Evolutionary conservation across 345 rosid species (phyloP).

Genomic region (Dipteronia sinensis): DNA sequence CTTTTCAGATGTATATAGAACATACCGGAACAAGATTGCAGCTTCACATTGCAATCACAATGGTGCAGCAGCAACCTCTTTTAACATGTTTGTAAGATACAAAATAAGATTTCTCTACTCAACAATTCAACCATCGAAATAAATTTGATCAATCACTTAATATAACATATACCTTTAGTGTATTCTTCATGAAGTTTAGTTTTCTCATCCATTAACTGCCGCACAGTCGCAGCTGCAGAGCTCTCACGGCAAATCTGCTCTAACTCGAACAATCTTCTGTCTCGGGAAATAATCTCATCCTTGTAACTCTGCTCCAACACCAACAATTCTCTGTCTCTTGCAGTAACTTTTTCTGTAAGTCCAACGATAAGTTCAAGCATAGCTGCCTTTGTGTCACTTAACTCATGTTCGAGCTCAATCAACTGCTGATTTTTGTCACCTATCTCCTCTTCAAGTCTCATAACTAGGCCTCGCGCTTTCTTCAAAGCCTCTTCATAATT

Average conservation of each 20-base stretch:
- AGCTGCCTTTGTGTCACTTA: neutral
- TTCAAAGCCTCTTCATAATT: constrained; percentile 12
- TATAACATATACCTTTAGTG: constrained; percentile 11
- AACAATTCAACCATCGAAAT: neutral
- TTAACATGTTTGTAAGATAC: neutral
- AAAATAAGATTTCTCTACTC: neutral
- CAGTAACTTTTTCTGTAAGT: neutral
- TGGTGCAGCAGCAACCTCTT: neutral
- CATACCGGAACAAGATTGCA: neutral
- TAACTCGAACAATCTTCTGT: neutral
- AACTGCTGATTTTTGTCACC: constrained; percentile 22
- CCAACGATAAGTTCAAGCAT: neutral
- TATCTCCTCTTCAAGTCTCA: constrained; percentile 18
- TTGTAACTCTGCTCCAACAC: too few species aligned
- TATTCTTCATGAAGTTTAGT: neutral
- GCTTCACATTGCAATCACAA: neutral
- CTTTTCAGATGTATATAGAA: neutral
- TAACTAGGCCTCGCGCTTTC: constrained; percentile 13
- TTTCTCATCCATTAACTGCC: constrained; percentile 18
- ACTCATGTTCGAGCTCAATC: constrained; percentile 6
- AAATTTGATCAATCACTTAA: neutral
- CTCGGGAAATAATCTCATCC: too few species aligned
- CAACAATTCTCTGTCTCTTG: too few species aligned
- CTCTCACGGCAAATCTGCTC: neutral
- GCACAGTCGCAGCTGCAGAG: neutral